Base-by-base conservation (phyloP, 1,284 basidiomycete species). In the Singerocomus rubriflavus region DNA sequence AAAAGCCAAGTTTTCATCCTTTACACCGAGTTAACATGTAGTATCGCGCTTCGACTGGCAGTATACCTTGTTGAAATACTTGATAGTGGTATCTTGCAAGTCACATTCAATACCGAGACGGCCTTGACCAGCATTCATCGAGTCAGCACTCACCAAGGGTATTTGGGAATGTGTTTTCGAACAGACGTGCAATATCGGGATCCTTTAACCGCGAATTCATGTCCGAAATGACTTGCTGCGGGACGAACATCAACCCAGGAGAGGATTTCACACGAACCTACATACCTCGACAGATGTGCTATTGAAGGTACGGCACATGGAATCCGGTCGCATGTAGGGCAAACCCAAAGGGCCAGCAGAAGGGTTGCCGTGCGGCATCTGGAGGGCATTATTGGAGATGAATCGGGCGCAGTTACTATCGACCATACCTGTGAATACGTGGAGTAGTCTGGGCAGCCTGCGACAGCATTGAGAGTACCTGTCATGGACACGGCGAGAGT, bases 91-190 rank as follows among this genome's bases (percentile, higher is more conserved):
- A 60, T 89, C 86, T 86, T 51, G 44, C 5, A 30, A 37, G 21
- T 11, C 17, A 31, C 14, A 5, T 36, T 55, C 33, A 51, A 29
- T 3, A 40, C 46, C 27, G 41, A 29, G 25, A 26, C 33, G 10
- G 12, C 4, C 9, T 21, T 21, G 10, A 12, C 16, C 9, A 36
- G 26, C 21, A 21, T 26, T 38, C 35, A 5, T 43, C 48, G 13
- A 37, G 26, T 45, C 7, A 10, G 7, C 36, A 54, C 68, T 48
- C 58, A 85, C 85, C 85, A 32, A 89, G 73, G 0, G 87, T 89
- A 57, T 86, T 87, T 2, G 86, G 85, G 60, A 88, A 88, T 0
- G 86, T 82, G 53, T 89, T 89, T 65, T 88, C 86, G 56, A 89
- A 89, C 29, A 89, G 62, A 49, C 84, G 76, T 16, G 86, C 87